phyloP scores from a whole-genome alignment of 768 basidiomycete genomes.

The Mycena filopes region DNA sequence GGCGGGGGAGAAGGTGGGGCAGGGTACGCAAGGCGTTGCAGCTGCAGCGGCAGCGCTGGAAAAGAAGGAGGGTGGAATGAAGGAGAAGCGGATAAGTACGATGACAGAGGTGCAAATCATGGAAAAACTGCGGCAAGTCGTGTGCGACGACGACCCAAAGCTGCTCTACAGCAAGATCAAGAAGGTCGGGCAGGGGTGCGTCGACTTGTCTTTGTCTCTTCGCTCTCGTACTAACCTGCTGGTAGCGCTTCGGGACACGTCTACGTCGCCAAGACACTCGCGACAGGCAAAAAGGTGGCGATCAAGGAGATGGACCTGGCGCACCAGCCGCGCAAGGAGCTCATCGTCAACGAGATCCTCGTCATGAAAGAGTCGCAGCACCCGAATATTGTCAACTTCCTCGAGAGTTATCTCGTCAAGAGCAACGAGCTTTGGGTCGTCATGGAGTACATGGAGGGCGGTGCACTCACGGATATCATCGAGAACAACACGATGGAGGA shows the following conservation, averaged over 20 bases:
- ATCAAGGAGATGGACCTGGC: conserved; percentile 99
- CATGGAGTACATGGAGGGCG: conserved; percentile 99
- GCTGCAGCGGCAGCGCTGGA: conserved; percentile 81
- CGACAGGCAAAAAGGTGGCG: conserved; percentile 88
- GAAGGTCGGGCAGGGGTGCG: conserved; percentile 98
- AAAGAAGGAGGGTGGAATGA: conserved; percentile 64
- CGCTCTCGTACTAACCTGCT: conserved; percentile 27
- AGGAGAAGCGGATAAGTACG: conserved; percentile 92
- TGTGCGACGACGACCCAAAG: conserved; percentile 89
- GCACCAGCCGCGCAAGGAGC: conserved; percentile 95
- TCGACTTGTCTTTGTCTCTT: conserved; percentile 27
- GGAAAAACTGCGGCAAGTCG: conserved; percentile 94
- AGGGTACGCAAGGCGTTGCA: conserved; percentile 46
- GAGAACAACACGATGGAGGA: conserved; percentile 96
- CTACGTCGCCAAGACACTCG: conserved; percentile 92
- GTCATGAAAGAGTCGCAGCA: conserved; percentile 99
- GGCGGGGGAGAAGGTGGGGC: conserved; percentile 57
- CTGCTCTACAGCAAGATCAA: conserved; percentile 94
- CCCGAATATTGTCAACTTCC: conserved; percentile 96
- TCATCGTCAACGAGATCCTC: conserved; percentile 97
- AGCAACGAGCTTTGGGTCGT: conserved; percentile 95
- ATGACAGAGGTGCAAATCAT: conserved; percentile 99
- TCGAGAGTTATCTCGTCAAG: conserved; percentile 91
- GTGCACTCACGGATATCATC: conserved; percentile 96
- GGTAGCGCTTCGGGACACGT: conserved; percentile 95